These are phyloP conservation scores for Gonapodya sp. DNA, from an alignment of 192 early-diverging fungal genomes.

Conservation along the genomic window DNA sequence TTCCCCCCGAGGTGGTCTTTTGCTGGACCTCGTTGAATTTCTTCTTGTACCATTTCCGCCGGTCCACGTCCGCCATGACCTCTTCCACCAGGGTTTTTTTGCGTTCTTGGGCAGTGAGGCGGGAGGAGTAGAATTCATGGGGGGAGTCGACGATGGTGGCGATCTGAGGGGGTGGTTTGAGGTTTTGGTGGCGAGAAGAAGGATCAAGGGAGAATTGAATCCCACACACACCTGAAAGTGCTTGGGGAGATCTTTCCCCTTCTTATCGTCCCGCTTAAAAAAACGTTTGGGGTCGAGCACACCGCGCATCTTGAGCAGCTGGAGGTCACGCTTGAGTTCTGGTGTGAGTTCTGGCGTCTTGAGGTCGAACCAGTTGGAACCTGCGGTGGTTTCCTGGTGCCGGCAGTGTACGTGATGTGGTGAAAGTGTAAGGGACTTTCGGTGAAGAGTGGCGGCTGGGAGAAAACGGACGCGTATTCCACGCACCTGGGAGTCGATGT, in stretches of 20 bases:
- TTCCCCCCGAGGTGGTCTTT: constrained; percentile 24
- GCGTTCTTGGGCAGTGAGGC: constrained; percentile 80
- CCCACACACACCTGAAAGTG: constrained; percentile 66
- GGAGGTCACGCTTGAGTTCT: constrained; percentile 82
- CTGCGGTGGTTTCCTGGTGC: constrained; percentile 22
- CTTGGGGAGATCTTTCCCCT: constrained; percentile 58
- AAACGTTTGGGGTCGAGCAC: constrained; percentile 87
- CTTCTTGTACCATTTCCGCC: constrained; percentile 74
- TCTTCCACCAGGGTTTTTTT: constrained; percentile 78
- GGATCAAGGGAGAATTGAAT: not conserved
- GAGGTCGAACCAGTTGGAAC: constrained; percentile 83
- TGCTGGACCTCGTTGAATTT: constrained; percentile 73
- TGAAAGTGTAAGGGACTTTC: too few relatives aligned
- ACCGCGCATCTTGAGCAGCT: constrained; percentile 72
- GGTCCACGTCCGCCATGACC: constrained; percentile 64
- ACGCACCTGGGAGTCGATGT: too few relatives aligned
- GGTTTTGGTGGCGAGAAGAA: not conserved
- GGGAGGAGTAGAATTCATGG: constrained; percentile 77
- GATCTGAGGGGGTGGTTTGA: constrained; percentile 19
- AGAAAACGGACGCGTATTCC: too few relatives aligned
- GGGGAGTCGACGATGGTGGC: constrained; percentile 86
- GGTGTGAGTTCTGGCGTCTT: constrained; percentile 70
- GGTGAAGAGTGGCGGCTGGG: too few relatives aligned
- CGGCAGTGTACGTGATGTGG: too few relatives aligned
- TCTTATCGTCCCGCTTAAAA: constrained; percentile 70